Conservation (phyloP, 352 stramenopile species). For the Poterioochromonas sp. region DNA sequence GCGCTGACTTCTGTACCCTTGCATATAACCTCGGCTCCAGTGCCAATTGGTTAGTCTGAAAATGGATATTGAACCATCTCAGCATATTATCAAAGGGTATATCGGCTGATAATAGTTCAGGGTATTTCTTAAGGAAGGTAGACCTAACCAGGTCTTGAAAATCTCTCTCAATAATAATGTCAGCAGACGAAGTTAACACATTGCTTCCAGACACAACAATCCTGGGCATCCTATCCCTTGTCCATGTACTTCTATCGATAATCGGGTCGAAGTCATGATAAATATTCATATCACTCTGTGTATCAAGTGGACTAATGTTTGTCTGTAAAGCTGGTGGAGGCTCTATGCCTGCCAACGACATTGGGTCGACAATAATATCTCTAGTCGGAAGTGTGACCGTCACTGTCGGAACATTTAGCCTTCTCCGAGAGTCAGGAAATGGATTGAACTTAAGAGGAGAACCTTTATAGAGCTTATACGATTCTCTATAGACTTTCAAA, state of each 20-base stretch:
- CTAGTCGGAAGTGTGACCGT: conserved; percentile 32
- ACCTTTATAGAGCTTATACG: conserved; percentile 34
- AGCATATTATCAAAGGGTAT: conserved; percentile 34
- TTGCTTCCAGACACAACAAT: conserved; percentile 34
- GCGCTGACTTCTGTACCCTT: conserved; percentile 33
- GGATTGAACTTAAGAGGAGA: conserved; percentile 32
- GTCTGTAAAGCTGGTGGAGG: conserved; percentile 31
- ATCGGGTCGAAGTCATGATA: conserved; percentile 33
- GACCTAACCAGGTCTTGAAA: conserved; percentile 34
- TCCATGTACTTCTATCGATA: conserved; percentile 33
- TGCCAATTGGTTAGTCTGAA: conserved; percentile 34
- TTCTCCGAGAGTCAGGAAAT: conserved; percentile 32
- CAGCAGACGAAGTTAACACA: conserved; percentile 32
- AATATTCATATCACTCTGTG: conserved; percentile 34
- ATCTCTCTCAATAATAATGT: conserved; percentile 34
- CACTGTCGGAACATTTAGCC: conserved; percentile 30
- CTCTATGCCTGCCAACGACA: conserved; percentile 31
- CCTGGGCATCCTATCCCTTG: conserved; percentile 31
- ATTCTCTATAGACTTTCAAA: conserved; percentile 35
- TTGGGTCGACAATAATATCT: conserved; percentile 33
- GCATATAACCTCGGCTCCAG: conserved; percentile 31
- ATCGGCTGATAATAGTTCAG: conserved; percentile 33
- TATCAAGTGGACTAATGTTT: conserved; percentile 33
- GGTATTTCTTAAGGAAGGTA: conserved; percentile 31
- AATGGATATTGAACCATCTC: conserved; percentile 32